Evolutionary conservation across 176 grass and related monocot species (phyloP).

Genomic region (Ensete ventricosum): DNA sequence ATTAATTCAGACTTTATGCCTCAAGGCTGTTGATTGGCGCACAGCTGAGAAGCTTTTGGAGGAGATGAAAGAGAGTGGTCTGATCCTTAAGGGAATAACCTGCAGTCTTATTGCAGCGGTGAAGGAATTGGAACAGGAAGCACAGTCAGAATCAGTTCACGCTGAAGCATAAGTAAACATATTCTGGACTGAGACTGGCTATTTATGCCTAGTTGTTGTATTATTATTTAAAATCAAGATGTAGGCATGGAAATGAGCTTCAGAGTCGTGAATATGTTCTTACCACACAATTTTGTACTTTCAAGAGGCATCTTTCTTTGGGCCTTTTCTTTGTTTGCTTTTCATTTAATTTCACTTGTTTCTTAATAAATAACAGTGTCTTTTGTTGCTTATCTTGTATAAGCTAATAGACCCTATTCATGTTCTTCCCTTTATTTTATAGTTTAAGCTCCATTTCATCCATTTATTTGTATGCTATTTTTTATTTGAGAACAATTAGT

Average conservation of each 20-base stretch:
- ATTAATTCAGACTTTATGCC: conserved; percentile 78
- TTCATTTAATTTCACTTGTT: neutral
- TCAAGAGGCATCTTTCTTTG: neutral
- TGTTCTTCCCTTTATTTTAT: neutral
- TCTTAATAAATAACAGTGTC: neutral
- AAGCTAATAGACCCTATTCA: neutral
- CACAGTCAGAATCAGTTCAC: conserved; percentile 29
- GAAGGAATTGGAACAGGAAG: conserved; percentile 69
- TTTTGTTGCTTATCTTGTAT: neutral
- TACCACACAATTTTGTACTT: neutral
- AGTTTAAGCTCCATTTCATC: neutral
- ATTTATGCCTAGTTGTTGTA: neutral
- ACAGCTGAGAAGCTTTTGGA: conserved; percentile 61
- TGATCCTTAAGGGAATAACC: conserved; percentile 48
- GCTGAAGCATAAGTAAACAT: conserved; percentile 29
- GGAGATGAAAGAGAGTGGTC: conserved; percentile 62
- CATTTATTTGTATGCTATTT: neutral
- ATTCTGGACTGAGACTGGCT: too few relatives aligned
- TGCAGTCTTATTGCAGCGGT: conserved; percentile 76
- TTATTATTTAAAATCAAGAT: neutral
- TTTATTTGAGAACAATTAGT: neutral
- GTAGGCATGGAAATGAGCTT: neutral
- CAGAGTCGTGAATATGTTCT: neutral
- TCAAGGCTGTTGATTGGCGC: conserved; percentile 79
- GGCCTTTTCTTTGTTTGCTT: neutral